These are phyloP conservation scores for Fomitiporia mediterranea DNA, from an alignment of 1,284 basidiomycete species.

Conservation along the genomic window DNA sequence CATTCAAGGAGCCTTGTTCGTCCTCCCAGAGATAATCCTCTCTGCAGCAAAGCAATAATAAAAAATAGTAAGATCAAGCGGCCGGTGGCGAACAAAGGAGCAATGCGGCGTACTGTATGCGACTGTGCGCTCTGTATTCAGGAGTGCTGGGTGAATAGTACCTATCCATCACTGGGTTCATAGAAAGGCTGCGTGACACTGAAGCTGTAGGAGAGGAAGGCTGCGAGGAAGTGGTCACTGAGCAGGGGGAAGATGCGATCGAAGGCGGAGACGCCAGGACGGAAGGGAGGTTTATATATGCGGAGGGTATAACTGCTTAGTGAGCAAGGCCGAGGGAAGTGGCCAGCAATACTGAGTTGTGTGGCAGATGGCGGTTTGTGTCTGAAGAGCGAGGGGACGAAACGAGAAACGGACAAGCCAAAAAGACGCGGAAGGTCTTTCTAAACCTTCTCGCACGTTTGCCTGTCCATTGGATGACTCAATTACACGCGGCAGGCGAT, in stretches of 20 bases:
- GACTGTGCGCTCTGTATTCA: conserved; percentile 66
- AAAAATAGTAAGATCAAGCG: no score
- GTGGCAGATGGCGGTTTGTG: no score
- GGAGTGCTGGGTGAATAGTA: conserved; percentile 68
- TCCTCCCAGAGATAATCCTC: conserved; percentile 67
- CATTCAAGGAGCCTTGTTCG: conserved; percentile 40
- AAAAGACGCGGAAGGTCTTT: background rate
- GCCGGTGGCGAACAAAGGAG: conserved; percentile 11
- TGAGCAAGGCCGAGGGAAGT: background rate
- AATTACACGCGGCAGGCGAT: background rate
- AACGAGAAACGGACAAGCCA: background rate
- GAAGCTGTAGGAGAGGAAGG: background rate
- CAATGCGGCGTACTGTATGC: conserved; percentile 51
- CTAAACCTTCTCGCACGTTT: background rate
- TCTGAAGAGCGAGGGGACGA: background rate
- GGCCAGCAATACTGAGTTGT: no score
- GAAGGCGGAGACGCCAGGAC: background rate
- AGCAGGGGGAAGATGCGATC: background rate
- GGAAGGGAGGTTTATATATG: background rate
- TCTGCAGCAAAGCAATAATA: conserved; percentile 32
- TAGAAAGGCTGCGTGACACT: background rate
- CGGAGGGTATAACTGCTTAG: background rate
- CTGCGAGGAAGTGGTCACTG: background rate
- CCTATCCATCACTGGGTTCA: conserved; percentile 48
- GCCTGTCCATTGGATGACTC: background rate